These are phyloP conservation scores for Litchi chinensis DNA, from an alignment of 345 rosid genomes.

Conservation along the genomic window DNA sequence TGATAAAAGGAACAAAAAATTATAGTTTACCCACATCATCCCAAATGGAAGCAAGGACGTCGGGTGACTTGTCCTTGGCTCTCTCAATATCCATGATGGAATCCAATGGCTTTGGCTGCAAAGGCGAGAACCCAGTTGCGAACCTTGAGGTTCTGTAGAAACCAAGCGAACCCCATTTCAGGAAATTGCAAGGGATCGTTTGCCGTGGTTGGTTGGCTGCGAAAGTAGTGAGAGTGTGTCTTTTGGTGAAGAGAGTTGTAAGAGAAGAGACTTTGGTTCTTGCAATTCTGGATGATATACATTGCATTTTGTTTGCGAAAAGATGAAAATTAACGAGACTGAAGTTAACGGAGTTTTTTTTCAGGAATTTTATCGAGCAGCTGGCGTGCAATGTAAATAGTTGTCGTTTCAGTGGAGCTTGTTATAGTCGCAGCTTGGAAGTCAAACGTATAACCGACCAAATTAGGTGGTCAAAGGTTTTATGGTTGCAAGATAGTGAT, in stretches of 20 bases:
- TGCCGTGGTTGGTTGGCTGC: conserved; percentile 19
- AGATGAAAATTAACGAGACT: not conserved
- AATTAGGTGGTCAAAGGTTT: too few species aligned
- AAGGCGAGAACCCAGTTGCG: conserved; percentile 81
- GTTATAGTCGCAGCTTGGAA: too few species aligned
- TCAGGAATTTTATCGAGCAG: conserved; percentile 13
- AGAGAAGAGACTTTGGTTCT: conserved; percentile 12
- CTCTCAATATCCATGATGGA: conserved; percentile 81
- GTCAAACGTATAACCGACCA: not conserved
- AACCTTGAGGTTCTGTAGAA: conserved; percentile 67
- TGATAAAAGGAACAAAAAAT: not conserved
- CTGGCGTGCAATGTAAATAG: not conserved
- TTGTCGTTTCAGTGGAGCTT: not conserved
- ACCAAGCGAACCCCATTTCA: conserved; percentile 74
- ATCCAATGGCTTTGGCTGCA: conserved; percentile 82
- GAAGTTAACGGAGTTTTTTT: not conserved
- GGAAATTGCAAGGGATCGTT: conserved; percentile 51
- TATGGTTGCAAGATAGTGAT: too few species aligned
- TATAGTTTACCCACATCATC: conserved; percentile 74
- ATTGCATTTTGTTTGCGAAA: conserved; percentile 13
- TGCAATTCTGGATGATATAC: conserved; percentile 14
- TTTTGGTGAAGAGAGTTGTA: conserved; percentile 12
- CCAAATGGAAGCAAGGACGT: conserved; percentile 85
- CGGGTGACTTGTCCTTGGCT: conserved; percentile 63
- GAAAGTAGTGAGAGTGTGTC: conserved; percentile 32